Evolutionary conservation across 2,329 filamentous ascomycete genomes (phyloP), one percentile per base, ranked within the genome.

Genomic region (Neoscytalidium dimidiatum): DNA sequence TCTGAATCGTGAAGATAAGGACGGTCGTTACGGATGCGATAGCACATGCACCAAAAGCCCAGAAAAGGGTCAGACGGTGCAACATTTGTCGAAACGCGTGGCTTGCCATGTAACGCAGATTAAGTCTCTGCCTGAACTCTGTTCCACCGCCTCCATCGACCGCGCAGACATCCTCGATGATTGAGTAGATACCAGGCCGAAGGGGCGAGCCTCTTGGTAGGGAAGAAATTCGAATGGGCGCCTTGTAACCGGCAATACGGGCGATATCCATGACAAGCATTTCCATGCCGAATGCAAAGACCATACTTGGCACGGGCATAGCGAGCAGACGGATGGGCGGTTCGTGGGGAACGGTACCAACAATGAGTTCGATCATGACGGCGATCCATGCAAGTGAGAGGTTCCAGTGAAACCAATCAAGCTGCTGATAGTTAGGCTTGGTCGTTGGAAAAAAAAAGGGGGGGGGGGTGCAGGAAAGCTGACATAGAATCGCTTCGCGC

Each of bases 331-430:
- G 82, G 68, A 85, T 84, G 0, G 81, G 81, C 1, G 82, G 82
- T 67, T 83, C 70, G 43, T 77, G 72, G 3, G 78, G 81, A 64
- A 80, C 75, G 41, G 82, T 82, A 63, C 82, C 82, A 78, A 84
- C 80, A 68, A 86, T 84, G 23, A 86, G 77, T 68, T 86, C 83
- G 56, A 85, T 78, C 82, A 86, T 85, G 70, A 86, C 79, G 64
- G 85, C 81, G 53, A 85, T 77, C 83, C 84, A 85, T 13, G 80
- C 83, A 2, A 85, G 69, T 3, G 81, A 81, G 51, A 85, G 80
- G 68, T 85, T 85, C 84, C 84, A 86, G 65, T 86, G 84, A 71
- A 86, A 86, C 78, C 80, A 85, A 66, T 86, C 84, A 17, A 86
- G 76, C 72, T 83, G 75, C 68, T 66, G 66, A 33, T 67, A 14